These are phyloP conservation scores for Debaryomyces subglobosus DNA, from an alignment of 1,139 yeast species.

Conservation along the genomic window DNA sequence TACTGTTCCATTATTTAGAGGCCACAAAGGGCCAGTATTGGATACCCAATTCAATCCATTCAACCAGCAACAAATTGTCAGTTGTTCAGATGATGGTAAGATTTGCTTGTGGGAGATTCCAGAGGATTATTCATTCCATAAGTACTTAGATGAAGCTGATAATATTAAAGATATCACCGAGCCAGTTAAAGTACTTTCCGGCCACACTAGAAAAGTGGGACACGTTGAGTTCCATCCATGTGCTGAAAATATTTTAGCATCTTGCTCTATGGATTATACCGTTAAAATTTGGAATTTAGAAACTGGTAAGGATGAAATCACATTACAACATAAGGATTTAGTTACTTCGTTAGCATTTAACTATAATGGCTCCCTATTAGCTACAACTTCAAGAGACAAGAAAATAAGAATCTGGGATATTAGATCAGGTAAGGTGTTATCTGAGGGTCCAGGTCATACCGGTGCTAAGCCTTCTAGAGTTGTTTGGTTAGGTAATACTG, in stretches of 20 bases:
- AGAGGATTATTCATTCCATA: slow-evolving; percentile 69
- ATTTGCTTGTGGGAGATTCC: slow-evolving; percentile 89
- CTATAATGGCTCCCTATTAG: slow-evolving; percentile 82
- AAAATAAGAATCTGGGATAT: slow-evolving; percentile 90
- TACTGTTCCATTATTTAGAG: slow-evolving; percentile 88
- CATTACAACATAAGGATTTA: slow-evolving; percentile 84
- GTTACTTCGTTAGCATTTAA: slow-evolving; percentile 91
- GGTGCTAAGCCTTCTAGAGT: slow-evolving; percentile 92
- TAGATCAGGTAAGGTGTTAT: slow-evolving; percentile 67
- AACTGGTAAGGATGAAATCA: slow-evolving; percentile 68
- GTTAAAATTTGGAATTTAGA: slow-evolving; percentile 90
- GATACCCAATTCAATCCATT: slow-evolving; percentile 96
- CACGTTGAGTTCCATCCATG: slow-evolving; percentile 88
- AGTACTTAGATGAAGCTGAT: slow-evolving; percentile 61
- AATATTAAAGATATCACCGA: slow-evolving; percentile 64
- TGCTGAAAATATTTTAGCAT: slow-evolving; percentile 83
- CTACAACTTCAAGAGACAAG: slow-evolving; percentile 92
- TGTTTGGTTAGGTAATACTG: slow-evolving; percentile 85
- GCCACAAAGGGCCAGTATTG: slow-evolving; percentile 92
- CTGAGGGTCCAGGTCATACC: slow-evolving; percentile 87
- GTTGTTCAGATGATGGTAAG: slow-evolving; percentile 92
- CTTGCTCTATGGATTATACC: slow-evolving; percentile 87
- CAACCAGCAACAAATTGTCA: slow-evolving; percentile 71
- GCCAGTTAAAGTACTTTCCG: slow-evolving; percentile 71
- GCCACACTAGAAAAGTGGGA: slow-evolving; percentile 96